Evolutionary conservation across 495 filamentous ascomycete species (phyloP).

Genomic region (Daldinia concentrica): DNA sequence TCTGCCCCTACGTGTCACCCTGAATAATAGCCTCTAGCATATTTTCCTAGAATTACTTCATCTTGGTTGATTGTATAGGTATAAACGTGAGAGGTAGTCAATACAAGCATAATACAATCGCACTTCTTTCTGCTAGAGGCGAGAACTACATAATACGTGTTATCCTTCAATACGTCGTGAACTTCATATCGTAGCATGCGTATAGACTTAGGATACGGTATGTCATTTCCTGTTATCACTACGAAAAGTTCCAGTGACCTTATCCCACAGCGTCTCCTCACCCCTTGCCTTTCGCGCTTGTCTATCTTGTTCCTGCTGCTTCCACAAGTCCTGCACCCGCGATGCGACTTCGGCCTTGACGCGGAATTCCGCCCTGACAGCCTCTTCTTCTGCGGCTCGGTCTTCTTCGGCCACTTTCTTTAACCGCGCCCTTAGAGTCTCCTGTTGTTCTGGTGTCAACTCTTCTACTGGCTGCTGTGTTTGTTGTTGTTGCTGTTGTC

Average conservation of each 20-base stretch:
- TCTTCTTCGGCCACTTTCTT: constrained; percentile 69
- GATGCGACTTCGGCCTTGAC: constrained; percentile 65
- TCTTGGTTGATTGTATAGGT: background rate
- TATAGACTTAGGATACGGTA: background rate
- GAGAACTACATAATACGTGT: background rate
- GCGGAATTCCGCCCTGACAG: constrained; percentile 67
- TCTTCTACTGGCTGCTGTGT: constrained; percentile 26
- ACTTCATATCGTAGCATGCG: background rate
- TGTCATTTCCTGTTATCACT: constrained; percentile 24
- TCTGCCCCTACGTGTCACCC: too few species aligned
- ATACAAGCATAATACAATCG: constrained; percentile 15
- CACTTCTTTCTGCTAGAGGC: background rate
- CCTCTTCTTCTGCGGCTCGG: constrained; percentile 70
- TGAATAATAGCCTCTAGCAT: background rate
- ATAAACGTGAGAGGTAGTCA: background rate
- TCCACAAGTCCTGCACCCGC: constrained; percentile 62
- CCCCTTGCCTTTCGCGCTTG: constrained; percentile 68
- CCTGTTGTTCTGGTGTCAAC: constrained; percentile 48
- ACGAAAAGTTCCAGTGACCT: constrained; percentile 45
- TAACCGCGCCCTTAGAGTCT: constrained; percentile 62
- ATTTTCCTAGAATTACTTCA: background rate
- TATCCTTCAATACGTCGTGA: background rate
- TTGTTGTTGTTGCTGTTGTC: constrained; percentile 18
- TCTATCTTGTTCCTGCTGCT: constrained; percentile 66
- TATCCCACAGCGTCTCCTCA: constrained; percentile 62